Evolutionary conservation across 441 rosid genomes (phyloP).

Genomic region (Flueggea neowawraea): DNA sequence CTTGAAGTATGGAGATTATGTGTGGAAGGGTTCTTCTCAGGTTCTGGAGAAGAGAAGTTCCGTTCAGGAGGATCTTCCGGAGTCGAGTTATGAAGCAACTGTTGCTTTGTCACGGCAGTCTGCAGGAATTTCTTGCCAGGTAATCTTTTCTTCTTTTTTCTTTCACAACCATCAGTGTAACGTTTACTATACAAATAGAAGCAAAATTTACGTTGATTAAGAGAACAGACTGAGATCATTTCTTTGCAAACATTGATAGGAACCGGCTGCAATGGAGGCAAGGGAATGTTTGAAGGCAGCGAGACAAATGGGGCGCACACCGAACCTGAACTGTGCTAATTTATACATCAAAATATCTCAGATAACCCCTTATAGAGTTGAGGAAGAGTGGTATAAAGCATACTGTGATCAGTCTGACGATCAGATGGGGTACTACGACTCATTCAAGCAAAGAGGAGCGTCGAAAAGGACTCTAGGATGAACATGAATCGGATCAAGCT

Average conservation of each 20-base stretch:
- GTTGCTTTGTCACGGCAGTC: conserved; percentile 59
- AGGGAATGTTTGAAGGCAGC: too few species aligned
- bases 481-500: conserved; percentile 58
- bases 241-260: too few species aligned
- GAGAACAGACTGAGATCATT: too few species aligned
- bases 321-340: conserved; percentile 43
- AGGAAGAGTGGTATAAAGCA: conserved; percentile 67
- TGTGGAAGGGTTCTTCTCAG: conserved; percentile 28
- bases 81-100: conserved; percentile 57
- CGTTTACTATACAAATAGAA: too few species aligned
- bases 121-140: conserved; percentile 45
- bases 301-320: conserved; percentile 20
- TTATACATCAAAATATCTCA: conserved; percentile 53
- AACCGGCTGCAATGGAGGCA: too few species aligned
- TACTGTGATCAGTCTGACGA: conserved; percentile 45
- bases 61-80: conserved; percentile 26
- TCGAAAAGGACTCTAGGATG: conserved; percentile 34
- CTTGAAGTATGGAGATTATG: conserved; percentile 49
- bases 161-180: too few species aligned
- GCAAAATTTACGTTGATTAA: too few species aligned
- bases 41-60: conserved; percentile 37
- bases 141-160: conserved; percentile 2
- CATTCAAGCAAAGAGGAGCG: conserved; percentile 45
- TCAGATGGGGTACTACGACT: conserved; percentile 70
- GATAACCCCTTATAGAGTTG: conserved; percentile 42